Evolutionary conservation across 2,329 filamentous ascomycete species (phyloP), one percentile per base, ranked within the genome.

Genomic region (Dactylellina sp.): DNA sequence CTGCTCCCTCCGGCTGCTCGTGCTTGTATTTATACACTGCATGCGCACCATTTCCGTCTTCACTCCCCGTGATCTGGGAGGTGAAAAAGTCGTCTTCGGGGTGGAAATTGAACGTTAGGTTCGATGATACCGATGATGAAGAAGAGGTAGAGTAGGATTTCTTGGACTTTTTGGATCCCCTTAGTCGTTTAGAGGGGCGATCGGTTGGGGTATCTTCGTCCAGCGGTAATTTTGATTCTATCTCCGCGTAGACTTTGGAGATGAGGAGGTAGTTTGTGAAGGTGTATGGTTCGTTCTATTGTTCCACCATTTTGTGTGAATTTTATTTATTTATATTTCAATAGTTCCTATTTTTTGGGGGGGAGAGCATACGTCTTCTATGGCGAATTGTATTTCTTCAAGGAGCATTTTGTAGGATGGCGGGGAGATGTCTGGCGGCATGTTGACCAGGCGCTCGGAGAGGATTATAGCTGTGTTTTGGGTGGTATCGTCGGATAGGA

Each of bases 371-470:
- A 66, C 75, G 80, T 97, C 93, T 80, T 96, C 89, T 1, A 97
- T 84, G 0, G 95, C 95, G 80, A 90, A 93, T 79, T 90, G 86
- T 56, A 99, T 89, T 85, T 99, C 95, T 80, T 98, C 93, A 53
- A 91, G 84, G 56, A 99, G 87, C 92, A 97, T 97, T 56, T 86
- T 88, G 85, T 97, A 98, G 88, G 98, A 91, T 2, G 95, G 94
- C 28, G 95, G 94, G 12, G 93, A 88, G 76, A 97, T 89, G 82
- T 98, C 92, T 14, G 91, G 85, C n/a, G 95, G 95, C 85, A 97
- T 93, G 83, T 99, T 99, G 84, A 99, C 93, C 78, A 98, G 85
- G 20, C 94, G 89, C 82, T 99, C 95, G 1, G 92, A 91, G n/a
- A 99, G 85, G 25, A 99, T 86, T 14, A 99, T 84, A 2, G 93